A percentile compares a stretch with the other conserved stretches of the same genome.
Conservation (phyloP, 352 stramenopile species). For the Globisporangium perplexum region DNA sequence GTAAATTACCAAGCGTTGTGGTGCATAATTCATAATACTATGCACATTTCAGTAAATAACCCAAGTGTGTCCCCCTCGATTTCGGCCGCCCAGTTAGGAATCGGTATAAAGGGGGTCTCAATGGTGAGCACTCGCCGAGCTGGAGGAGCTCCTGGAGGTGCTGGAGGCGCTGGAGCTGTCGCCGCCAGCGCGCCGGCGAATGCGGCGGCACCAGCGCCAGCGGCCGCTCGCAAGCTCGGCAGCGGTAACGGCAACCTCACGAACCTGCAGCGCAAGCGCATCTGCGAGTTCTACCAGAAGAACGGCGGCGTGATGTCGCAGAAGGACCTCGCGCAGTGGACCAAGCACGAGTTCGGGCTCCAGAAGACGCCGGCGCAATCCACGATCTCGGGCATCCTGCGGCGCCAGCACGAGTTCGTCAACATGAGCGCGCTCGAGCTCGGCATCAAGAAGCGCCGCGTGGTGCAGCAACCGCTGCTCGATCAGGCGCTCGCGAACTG, state of each 20-base stretch:
- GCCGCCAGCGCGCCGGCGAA: constrained; percentile 16
- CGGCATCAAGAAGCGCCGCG: constrained; percentile 77
- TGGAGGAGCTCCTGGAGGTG: neutral
- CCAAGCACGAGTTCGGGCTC: constrained; percentile 81
- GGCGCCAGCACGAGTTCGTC: constrained; percentile 78
- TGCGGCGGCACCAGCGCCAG: too few relatives aligned
- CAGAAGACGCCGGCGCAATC: constrained; percentile 81
- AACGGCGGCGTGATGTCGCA: constrained; percentile 79
- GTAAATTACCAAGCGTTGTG: too few relatives aligned
- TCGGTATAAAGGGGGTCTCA: neutral
- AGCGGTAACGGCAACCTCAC: constrained; percentile 76
- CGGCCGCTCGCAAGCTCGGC: constrained; percentile 7
- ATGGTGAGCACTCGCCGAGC: neutral
- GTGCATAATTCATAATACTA: too few relatives aligned
- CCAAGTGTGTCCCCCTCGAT: neutral
- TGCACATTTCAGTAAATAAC: neutral
- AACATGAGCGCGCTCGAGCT: constrained; percentile 80
- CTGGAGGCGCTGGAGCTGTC: constrained; percentile 17
- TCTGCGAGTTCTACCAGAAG: constrained; percentile 82
- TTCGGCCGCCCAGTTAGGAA: neutral
- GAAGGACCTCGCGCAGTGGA: constrained; percentile 84
- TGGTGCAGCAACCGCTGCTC: constrained; percentile 74
- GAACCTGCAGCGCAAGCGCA: constrained; percentile 81
- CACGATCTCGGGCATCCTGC: constrained; percentile 79
- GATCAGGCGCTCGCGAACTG: constrained; percentile 81